Conservation (phyloP, 2,329 filamentous ascomycete genomes). For the Tolypocladium album region DNA sequence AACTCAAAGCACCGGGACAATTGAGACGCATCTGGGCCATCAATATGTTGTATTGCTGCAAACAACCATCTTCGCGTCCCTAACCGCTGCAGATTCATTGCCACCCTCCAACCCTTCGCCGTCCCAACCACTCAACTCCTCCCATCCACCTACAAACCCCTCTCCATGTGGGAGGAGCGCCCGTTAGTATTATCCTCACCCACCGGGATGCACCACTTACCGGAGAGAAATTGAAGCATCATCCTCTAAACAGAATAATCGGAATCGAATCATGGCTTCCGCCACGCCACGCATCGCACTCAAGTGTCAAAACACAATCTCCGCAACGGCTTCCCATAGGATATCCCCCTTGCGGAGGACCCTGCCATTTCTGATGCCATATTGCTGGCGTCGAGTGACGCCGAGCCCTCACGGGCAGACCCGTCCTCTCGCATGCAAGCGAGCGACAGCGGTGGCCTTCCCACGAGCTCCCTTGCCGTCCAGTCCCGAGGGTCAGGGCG, state of each 20-base stretch:
- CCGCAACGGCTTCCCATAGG: slow-evolving; percentile 13
- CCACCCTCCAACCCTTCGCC: not conserved
- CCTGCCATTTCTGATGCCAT: slow-evolving; percentile 14
- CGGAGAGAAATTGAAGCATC: slow-evolving; percentile 11
- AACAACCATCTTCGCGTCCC: not conserved
- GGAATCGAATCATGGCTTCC: slow-evolving; percentile 12
- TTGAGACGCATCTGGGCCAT: not conserved
- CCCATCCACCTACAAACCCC: not conserved
- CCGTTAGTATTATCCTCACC: slow-evolving; percentile 4
- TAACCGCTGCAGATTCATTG: not conserved
- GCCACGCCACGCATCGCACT: slow-evolving; percentile 14
- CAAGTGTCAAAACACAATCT: slow-evolving; percentile 13
- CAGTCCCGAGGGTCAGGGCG: not conserved
- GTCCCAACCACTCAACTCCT: not conserved
- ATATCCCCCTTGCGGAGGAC: not conserved
- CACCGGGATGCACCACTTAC: slow-evolving; percentile 4
- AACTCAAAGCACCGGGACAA: not conserved
- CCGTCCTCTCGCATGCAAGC: slow-evolving; percentile 7
- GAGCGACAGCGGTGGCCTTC: slow-evolving; percentile 8
- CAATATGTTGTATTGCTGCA: not conserved
- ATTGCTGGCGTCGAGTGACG: slow-evolving; percentile 11
- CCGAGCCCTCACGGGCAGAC: slow-evolving; percentile 13
- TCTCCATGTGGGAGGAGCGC: not conserved
- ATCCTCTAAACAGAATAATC: slow-evolving; percentile 13
- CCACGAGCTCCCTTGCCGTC: not conserved